A percentile compares a stretch with the other conserved stretches of the same genome.
These are phyloP conservation scores for Massariosphaeria phaeospora DNA, from an alignment of 495 filamentous ascomycete genomes.

Conservation along the genomic window DNA sequence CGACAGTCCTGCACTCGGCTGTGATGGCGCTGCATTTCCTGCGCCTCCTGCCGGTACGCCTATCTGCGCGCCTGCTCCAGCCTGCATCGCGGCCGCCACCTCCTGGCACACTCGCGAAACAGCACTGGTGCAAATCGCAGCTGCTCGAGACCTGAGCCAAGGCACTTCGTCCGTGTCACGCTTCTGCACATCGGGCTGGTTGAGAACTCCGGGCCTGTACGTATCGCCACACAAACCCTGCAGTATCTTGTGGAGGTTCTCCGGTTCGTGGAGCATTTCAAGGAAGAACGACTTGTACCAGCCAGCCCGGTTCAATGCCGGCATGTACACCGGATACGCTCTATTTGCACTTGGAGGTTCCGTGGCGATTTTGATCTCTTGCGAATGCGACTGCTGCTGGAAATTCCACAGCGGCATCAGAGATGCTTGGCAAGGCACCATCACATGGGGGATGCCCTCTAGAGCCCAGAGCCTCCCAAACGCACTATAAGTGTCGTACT, in stretches of 20 bases:
- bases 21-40: background rate
- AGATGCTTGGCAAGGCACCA: conserved; percentile 17
- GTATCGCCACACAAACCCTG: conserved; percentile 16
- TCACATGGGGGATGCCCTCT: conserved; percentile 27
- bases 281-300: conserved; percentile 33
- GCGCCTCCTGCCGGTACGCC: too few species aligned
- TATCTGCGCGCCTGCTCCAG: background rate
- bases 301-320: conserved; percentile 29
- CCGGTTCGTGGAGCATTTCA: conserved; percentile 13
- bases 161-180: conserved; percentile 11
- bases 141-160: conserved; percentile 1
- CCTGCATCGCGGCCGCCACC: background rate
- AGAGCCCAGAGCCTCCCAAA: conserved; percentile 23
- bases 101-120: conserved; percentile 22
- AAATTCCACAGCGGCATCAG: conserved; percentile 25
- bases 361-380: conserved; percentile 4
- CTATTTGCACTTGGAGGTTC: conserved; percentile 1
- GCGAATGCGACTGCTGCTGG: conserved; percentile 1
- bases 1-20: background rate
- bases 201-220: conserved; percentile 14
- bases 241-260: conserved; percentile 18
- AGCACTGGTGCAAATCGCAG: background rate
- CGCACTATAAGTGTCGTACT: conserved; percentile 16
- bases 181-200: conserved; percentile 20
- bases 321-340: conserved; percentile 19